A percentile compares a stretch with the other conserved stretches of the same genome.
These are phyloP conservation scores for Ulmus americana DNA, from an alignment of 331 rosid species.

Conservation along the genomic window DNA sequence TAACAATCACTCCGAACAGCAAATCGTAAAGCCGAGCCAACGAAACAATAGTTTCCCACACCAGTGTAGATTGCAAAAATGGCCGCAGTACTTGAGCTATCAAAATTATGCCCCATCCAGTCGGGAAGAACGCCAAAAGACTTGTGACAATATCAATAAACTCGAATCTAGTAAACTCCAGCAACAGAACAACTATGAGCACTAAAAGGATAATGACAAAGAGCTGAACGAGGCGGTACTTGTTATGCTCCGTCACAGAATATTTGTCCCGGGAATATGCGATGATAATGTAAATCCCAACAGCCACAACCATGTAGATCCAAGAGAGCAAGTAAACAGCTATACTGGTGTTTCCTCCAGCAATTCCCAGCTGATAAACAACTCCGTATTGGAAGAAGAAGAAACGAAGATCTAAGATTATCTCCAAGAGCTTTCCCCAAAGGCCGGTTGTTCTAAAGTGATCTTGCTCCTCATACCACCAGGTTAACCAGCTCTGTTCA, in stretches of 20 bases:
- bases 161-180: constrained; percentile 44
- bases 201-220: constrained; percentile 47
- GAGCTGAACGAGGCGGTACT: constrained; percentile 79
- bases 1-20: constrained; percentile 66
- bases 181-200: constrained; percentile 50
- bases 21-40: constrained; percentile 80
- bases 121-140: constrained; percentile 73
- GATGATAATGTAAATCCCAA: constrained; percentile 54
- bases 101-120: constrained; percentile 90
- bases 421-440: constrained; percentile 93
- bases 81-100: constrained; percentile 89
- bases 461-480: constrained; percentile 95
- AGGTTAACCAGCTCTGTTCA: constrained; percentile 85
- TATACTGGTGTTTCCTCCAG: constrained; percentile 33
- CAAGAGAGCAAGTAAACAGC: constrained; percentile 82
- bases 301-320: constrained; percentile 60
- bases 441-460: constrained; percentile 85
- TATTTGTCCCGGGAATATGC: constrained; percentile 70
- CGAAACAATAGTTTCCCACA: constrained; percentile 84
- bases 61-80: constrained; percentile 62
- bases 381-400: constrained; percentile 94
- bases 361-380: constrained; percentile 66
- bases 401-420: constrained; percentile 84
- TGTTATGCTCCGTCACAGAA: constrained; percentile 58
- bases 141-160: constrained; percentile 58